Base-by-base conservation (phyloP, 129 eudicot species). In the Saussurea involucrata region DNA sequence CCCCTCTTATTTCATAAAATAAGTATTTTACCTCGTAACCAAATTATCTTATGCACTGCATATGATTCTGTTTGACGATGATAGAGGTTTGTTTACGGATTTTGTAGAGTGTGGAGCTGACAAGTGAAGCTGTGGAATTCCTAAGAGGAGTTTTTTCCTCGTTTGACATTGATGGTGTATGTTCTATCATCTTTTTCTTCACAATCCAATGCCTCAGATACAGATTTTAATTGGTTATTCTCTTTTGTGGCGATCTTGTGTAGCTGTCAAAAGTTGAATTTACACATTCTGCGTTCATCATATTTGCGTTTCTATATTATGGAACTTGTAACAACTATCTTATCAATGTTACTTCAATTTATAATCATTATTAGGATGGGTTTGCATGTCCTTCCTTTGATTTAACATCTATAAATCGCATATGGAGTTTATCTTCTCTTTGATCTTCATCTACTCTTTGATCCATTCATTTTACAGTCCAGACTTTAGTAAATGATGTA, bases 101-200 rank as follows among this genome's bases (percentile, higher is more conserved):
- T 80, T 22, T 81, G 81, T 77, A 95, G 98, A 95, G 96, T 82
- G 98, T 91, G 90, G 98, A 95, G 92, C 83, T 95, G 84, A 86
- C 97, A 77, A 86, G 60, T 78, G 96, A 95, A 81, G 97, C 97
- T 77, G 74, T 89, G 81, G 97, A 95, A 2, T 91, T 83, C 78
- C 90, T 95, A 60, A 85, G 69, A 78, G 86, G 85, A 65, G 86
- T 88, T 64, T 95, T 95, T 82, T 24, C 68, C 79, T 78, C 85
- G 76, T 89, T 78, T 74, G 98, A 91, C 78, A 85, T 71, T 61
- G 96, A 95, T 76, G 83, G 90, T 81, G 98, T 95, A 91, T 9
- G 98, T 86, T 49, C 70, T 60, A 24, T 24, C 15, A 25, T 21
- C 67, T 82, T 67, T 78, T 78, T 65, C 67, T 13, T 20, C 42